A percentile compares a stretch with the other conserved stretches of the same genome.
phyloP scores from a whole-genome alignment of 208 protist species.

The Leishmania tropica region DNA sequence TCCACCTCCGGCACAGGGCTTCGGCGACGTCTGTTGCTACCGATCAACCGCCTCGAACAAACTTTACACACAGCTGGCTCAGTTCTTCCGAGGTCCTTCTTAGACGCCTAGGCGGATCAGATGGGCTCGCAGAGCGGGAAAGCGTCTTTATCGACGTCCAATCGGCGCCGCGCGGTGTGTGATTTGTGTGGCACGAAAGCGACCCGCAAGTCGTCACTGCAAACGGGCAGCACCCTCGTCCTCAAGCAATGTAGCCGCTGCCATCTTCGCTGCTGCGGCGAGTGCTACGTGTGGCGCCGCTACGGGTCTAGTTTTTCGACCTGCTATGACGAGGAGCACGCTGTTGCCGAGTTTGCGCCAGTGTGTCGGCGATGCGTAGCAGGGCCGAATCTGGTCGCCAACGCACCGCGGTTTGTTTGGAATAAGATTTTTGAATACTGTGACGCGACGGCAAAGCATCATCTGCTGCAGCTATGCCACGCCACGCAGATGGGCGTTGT shows the following conservation, averaged over 20 bases:
- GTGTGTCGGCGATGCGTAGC: conserved; percentile 36
- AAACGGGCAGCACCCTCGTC: not conserved
- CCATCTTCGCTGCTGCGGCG: conserved; percentile 23
- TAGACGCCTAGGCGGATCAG: not conserved
- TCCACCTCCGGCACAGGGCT: not conserved
- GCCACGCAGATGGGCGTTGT: conserved; percentile 45
- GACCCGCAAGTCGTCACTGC: not conserved
- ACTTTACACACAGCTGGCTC: not conserved
- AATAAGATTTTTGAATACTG: conserved; percentile 41
- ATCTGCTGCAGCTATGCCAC: conserved; percentile 46
- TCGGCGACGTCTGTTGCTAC: not conserved
- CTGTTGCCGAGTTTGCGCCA: conserved; percentile 14
- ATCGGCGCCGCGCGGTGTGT: not conserved
- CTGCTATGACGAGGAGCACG: conserved; percentile 16
- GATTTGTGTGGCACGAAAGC: conserved; percentile 9
- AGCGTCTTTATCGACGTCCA: not conserved
- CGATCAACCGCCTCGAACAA: not conserved
- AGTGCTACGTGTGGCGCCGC: conserved; percentile 28
- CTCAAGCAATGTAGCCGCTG: conserved; percentile 27
- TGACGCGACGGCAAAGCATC: conserved; percentile 26
- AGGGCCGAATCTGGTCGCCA: conserved; percentile 28
- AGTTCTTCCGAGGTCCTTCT: not conserved
- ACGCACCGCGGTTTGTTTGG: conserved; percentile 35
- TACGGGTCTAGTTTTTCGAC: conserved; percentile 22
- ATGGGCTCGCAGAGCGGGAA: conserved; percentile 30